Evolutionary conservation across 2,329 filamentous ascomycete genomes (phyloP).

Genomic region (Colletotrichum spaethianum): DNA sequence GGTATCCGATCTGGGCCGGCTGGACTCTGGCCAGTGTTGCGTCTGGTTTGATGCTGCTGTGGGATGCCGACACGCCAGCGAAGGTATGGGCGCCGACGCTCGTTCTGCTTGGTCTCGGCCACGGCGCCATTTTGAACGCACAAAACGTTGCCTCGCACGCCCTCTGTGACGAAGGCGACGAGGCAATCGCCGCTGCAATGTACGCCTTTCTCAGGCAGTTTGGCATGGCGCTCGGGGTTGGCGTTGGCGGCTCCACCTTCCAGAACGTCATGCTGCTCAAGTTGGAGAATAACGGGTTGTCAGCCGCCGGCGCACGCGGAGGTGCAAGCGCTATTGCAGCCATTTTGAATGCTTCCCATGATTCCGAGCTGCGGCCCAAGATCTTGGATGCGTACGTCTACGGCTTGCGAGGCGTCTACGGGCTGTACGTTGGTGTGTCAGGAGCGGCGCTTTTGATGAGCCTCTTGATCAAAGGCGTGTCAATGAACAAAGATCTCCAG

Average conservation of each 20-base stretch:
- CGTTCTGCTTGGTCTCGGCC: constrained; percentile 33
- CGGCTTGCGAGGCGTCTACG: constrained; percentile 4
- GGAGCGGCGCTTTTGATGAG: constrained; percentile 9
- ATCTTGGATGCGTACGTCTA: constrained; percentile 12
- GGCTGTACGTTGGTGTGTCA: not conserved
- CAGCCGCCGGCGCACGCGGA: not conserved
- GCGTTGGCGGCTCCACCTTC: constrained; percentile 29
- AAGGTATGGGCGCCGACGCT: constrained; percentile 31
- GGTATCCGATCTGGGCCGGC: constrained; percentile 40
- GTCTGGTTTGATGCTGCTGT: constrained; percentile 38
- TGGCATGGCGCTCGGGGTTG: constrained; percentile 32
- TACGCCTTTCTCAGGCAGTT: constrained; percentile 37
- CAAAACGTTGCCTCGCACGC: constrained; percentile 39
- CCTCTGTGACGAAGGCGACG: not conserved
- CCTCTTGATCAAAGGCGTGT: not conserved
- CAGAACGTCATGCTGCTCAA: constrained; percentile 39
- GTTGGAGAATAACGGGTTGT: not conserved
- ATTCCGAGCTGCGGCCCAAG: not conserved
- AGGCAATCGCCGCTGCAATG: constrained; percentile 3
- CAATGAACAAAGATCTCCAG: not conserved
- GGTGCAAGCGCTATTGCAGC: not conserved
- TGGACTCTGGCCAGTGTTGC: constrained; percentile 39
- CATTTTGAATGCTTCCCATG: not conserved
- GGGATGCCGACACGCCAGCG: constrained; percentile 3
- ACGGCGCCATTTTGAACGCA: constrained; percentile 39